These are phyloP conservation scores for Puccinia polysora DNA, from an alignment of 1,284 basidiomycete species.

Conservation along the genomic window DNA sequence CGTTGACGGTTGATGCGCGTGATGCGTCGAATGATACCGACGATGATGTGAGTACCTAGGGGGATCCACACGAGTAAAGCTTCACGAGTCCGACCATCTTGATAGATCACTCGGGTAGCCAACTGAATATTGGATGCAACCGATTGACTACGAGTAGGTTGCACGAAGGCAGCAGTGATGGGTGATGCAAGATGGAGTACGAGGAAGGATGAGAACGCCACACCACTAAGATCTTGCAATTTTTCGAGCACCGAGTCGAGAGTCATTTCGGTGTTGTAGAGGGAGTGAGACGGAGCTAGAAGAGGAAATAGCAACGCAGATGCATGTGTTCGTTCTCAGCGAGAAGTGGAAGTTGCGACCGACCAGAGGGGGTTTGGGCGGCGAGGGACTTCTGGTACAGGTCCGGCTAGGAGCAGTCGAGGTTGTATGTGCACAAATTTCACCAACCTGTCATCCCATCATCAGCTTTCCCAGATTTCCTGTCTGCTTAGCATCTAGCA, in stretches of 20 bases:
- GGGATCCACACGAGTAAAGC: slow-evolving; percentile 18
- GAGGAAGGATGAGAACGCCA: slow-evolving; percentile 25
- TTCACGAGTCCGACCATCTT: slow-evolving; percentile 9
- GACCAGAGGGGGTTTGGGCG: too few species aligned
- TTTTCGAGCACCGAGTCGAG: slow-evolving; percentile 11
- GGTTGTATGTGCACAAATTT: too few species aligned
- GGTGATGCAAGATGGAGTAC: slow-evolving; percentile 30
- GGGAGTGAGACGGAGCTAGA: too few species aligned
- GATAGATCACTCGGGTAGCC: slow-evolving; percentile 12
- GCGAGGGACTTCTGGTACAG: too few species aligned
- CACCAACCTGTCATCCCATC: too few species aligned
- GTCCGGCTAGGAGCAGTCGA: too few species aligned
- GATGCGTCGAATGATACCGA: slow-evolving; percentile 11
- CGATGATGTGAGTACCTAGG: slow-evolving; percentile 19
- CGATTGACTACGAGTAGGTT: not conserved
- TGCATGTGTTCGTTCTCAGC: too few species aligned
- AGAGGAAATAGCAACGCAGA: too few species aligned
- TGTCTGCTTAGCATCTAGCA: too few species aligned
- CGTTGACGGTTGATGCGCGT: slow-evolving; percentile 19
- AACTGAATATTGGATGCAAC: slow-evolving; percentile 28
- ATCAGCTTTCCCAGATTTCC: too few species aligned
- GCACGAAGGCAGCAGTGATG: not conserved
- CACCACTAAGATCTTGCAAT: slow-evolving; percentile 15
- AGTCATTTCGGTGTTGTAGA: too few species aligned
- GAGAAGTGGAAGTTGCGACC: too few species aligned